These are phyloP conservation scores for Microglena sp. DNA, from an alignment of 139 green algal genomes.

Conservation along the genomic window DNA sequence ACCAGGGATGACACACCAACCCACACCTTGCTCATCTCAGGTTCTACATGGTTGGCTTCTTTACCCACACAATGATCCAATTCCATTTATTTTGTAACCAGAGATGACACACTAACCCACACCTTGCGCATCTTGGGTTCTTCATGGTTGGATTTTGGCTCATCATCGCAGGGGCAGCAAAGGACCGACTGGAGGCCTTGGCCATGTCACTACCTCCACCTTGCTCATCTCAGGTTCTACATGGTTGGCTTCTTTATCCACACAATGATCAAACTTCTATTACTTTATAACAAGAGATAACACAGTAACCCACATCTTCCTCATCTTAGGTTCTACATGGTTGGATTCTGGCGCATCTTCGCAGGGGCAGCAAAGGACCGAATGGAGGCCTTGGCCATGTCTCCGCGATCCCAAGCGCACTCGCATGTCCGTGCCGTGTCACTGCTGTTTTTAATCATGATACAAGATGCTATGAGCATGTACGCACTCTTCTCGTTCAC, in stretches of 20 bases:
- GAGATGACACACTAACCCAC: too few relatives aligned
- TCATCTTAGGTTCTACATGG: slow-evolving; percentile 24
- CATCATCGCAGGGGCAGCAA: slow-evolving; percentile 30
- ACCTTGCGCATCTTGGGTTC: too few relatives aligned
- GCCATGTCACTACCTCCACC: slow-evolving; percentile 8
- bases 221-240: too few relatives aligned
- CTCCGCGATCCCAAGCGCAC: neutral
- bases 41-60: too few relatives aligned
- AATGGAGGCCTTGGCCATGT: slow-evolving; percentile 17
- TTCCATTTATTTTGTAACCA: too few relatives aligned
- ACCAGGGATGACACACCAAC: too few relatives aligned
- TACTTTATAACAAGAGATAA: too few relatives aligned
- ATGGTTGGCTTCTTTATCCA: too few relatives aligned
- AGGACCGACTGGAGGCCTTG: slow-evolving; percentile 33
- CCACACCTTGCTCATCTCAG: too few relatives aligned
- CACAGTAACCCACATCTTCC: neutral
- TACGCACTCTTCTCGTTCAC: neutral
- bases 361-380: slow-evolving; percentile 34
- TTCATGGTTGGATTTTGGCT: slow-evolving; percentile 23
- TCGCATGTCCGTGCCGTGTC: slow-evolving; percentile 17
- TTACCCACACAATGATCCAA: too few relatives aligned
- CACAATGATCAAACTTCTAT: too few relatives aligned
- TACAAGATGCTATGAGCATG: slow-evolving; percentile 5
- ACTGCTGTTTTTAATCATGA: slow-evolving; percentile 36
- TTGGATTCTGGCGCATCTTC: slow-evolving; percentile 32